Evolutionary conservation across 345 rosid genomes (phyloP).

Genomic region (Lepidium aucheri): DNA sequence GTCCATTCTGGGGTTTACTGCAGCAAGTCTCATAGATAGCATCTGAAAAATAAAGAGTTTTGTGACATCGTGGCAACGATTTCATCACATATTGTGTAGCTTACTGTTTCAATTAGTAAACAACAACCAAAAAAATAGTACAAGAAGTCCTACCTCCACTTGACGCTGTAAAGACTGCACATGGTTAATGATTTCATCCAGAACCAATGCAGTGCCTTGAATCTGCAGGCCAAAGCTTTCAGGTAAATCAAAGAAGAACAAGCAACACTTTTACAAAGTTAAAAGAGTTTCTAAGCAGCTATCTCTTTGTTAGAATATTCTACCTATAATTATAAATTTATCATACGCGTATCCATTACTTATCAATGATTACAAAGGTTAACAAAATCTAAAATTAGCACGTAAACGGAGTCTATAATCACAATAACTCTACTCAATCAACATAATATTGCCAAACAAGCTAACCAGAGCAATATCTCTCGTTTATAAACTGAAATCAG

Average conservation of each 20-base stretch:
- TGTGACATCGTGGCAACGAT: neutral
- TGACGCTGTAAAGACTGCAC: constrained; percentile 85
- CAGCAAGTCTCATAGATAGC: constrained; percentile 90
- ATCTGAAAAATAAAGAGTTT: constrained; percentile 41
- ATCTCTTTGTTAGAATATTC: neutral
- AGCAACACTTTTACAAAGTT: neutral
- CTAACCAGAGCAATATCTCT: neutral
- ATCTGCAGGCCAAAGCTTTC: constrained; percentile 46
- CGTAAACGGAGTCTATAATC: neutral
- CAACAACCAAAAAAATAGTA: neutral
- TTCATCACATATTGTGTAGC: neutral
- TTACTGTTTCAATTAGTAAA: neutral
- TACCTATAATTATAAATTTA: neutral
- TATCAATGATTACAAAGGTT: neutral
- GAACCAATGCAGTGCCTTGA: constrained; percentile 84
- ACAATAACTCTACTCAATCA: neutral
- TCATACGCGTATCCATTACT: neutral
- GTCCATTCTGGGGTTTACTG: constrained; percentile 74
- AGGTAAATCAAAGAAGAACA: constrained; percentile 8
- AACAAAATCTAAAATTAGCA: neutral
- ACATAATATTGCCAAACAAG: neutral
- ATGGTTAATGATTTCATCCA: constrained; percentile 96
- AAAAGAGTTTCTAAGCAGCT: neutral
- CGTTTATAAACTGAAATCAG: neutral
- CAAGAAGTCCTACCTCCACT: constrained; percentile 70